phyloP scores from a whole-genome alignment of 208 protist genomes.

The Spongospora subterranea region DNA sequence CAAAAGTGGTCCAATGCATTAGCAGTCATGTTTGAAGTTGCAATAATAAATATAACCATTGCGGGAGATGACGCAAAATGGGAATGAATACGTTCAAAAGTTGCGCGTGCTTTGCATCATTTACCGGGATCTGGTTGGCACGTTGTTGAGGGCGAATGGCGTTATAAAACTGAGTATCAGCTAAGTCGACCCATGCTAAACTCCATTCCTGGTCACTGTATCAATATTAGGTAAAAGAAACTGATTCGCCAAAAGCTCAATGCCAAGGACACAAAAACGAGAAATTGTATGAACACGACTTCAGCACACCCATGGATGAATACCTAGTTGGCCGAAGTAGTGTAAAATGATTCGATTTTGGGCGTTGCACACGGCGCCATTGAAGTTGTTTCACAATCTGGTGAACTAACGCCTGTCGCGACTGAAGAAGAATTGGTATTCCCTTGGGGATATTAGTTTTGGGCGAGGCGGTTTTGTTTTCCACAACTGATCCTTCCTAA shows the following conservation, averaged over 20 bases:
- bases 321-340: background rate
- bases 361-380: background rate
- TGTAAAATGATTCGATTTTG: background rate
- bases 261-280: background rate
- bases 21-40: too few species aligned
- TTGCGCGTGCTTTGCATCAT: too few species aligned
- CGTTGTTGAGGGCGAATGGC: background rate
- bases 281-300: background rate
- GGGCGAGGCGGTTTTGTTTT: too few species aligned
- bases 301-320: background rate
- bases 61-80: background rate
- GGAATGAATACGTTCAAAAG: too few species aligned
- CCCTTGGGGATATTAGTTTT: too few species aligned
- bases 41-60: too few species aligned
- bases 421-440: background rate
- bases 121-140: constrained; percentile 14
- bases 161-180: background rate
- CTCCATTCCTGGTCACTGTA: background rate
- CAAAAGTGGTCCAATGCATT: too few species aligned
- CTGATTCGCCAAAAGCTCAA: background rate
- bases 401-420: background rate
- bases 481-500: too few species aligned
- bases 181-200: background rate
- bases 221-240: background rate
- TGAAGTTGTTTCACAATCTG: background rate